Conservation (phyloP, 1,284 basidiomycete species). For the Sanguinoderma infundibulare region DNA sequence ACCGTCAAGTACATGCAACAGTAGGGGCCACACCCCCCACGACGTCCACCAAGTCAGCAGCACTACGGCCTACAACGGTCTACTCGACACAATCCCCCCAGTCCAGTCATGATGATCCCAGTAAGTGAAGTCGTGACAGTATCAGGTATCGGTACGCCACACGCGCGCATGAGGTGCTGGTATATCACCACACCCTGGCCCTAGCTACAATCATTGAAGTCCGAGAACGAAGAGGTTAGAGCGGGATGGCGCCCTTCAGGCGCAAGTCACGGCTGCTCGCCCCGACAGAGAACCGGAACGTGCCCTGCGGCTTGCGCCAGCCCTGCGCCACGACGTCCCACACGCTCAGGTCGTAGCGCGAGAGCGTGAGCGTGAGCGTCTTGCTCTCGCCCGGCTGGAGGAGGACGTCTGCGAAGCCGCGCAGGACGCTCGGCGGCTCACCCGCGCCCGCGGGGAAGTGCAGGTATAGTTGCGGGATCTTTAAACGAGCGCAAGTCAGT, state of each 20-base stretch:
- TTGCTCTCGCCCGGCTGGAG: constrained; percentile 40
- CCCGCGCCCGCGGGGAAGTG: constrained; percentile 43
- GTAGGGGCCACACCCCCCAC: too few species aligned
- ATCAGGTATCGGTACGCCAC: too few species aligned
- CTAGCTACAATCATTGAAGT: too few species aligned
- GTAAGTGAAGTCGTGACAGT: too few species aligned
- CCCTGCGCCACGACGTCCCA: constrained; percentile 55
- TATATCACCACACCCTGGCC: too few species aligned
- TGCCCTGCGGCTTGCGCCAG: constrained; percentile 54
- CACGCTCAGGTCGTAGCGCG: constrained; percentile 48
- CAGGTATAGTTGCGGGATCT: constrained; percentile 51
- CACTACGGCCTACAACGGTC: too few species aligned
- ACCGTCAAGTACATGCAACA: too few species aligned
- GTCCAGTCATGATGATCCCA: too few species aligned
- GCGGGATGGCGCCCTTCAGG: constrained; percentile 35
- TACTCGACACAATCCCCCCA: too few species aligned
- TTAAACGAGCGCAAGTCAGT: neutral
- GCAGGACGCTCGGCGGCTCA: constrained; percentile 50
- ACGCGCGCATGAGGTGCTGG: too few species aligned
- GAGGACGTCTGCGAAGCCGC: constrained; percentile 49
- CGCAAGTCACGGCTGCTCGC: constrained; percentile 55
- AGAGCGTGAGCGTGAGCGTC: constrained; percentile 43
- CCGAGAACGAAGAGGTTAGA: too few species aligned
- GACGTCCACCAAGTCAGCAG: too few species aligned
- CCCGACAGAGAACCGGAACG: constrained; percentile 50